Conservation (phyloP, 768 basidiomycete species). For the Lactarius evosmus region DNA sequence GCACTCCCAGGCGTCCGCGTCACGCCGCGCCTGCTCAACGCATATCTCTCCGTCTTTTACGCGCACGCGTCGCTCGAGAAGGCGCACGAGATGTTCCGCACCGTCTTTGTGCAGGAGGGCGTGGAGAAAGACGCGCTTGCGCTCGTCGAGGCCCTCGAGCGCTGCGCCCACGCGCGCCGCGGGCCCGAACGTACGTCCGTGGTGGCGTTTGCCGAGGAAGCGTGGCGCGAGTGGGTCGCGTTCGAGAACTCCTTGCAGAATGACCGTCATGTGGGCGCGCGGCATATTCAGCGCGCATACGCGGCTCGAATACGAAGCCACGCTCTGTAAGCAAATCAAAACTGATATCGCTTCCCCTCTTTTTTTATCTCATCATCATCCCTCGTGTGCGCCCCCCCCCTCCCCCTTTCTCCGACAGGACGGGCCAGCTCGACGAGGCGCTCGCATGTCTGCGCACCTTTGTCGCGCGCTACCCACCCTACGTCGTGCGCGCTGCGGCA, state of each 20-base stretch:
- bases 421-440: conserved; percentile 49
- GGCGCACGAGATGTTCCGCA: conserved; percentile 47
- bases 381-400: conserved; percentile 9
- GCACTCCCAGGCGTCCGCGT: conserved; percentile 50
- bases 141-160: conserved; percentile 65
- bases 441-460: conserved; percentile 59
- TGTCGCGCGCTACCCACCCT: conserved; percentile 60
- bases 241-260: conserved; percentile 42
- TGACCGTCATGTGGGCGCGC: conserved; percentile 31
- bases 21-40: conserved; percentile 64
- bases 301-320: conserved; percentile 63
- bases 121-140: conserved; percentile 50
- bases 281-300: conserved; percentile 68
- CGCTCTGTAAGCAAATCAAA: conserved; percentile 44
- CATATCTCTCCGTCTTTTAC: conserved; percentile 79
- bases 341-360: neutral
- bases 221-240: conserved; percentile 65
- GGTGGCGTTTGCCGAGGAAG: conserved; percentile 54
- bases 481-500: conserved; percentile 41
- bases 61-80: conserved; percentile 50
- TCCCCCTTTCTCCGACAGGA: conserved; percentile 36
- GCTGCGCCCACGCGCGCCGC: conserved; percentile 47
- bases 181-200: conserved; percentile 44
- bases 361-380: neutral
- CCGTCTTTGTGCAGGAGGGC: conserved; percentile 43